A percentile compares a stretch with the other conserved stretches of the same genome.
phyloP scores from a whole-genome alignment of 1,139 yeast genomes.

The Scheffersomyces titani region DNA sequence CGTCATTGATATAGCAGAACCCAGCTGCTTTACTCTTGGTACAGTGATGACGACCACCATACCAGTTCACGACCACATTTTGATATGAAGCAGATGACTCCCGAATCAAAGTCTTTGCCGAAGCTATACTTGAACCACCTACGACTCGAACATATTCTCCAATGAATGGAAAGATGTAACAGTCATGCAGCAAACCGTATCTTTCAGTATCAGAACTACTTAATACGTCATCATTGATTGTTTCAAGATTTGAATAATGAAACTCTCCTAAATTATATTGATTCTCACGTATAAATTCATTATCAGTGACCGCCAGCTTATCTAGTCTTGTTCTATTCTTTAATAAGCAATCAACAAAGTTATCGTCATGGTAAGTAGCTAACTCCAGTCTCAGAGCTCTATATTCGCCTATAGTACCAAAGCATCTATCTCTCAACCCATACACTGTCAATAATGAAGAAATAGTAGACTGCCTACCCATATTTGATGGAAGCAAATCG shows the following conservation, averaged over 20 bases:
- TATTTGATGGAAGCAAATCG: constrained; percentile 55
- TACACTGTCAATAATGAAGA: constrained; percentile 45
- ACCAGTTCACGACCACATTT: constrained; percentile 64
- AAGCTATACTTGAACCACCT: constrained; percentile 60
- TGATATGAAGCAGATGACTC: constrained; percentile 11
- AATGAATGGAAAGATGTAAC: constrained; percentile 61
- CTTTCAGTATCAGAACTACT: constrained; percentile 5
- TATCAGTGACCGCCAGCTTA: not conserved
- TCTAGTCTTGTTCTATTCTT: constrained; percentile 16
- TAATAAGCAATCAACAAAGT: constrained; percentile 36
- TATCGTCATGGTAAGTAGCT: constrained; percentile 38
- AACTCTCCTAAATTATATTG: not conserved
- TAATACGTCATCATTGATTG: not conserved
- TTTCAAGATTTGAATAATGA: not conserved
- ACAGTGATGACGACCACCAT: constrained; percentile 81
- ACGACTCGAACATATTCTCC: constrained; percentile 49
- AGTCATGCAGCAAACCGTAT: constrained; percentile 58
- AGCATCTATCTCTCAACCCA: constrained; percentile 27
- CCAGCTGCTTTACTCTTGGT: constrained; percentile 60
- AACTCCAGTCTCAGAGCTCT: constrained; percentile 27
- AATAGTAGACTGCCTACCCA: constrained; percentile 50
- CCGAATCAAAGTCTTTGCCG: constrained; percentile 38
- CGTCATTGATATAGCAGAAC: constrained; percentile 73
- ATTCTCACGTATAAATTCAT: too few species aligned
- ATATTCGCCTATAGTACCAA: constrained; percentile 24